Conservation (phyloP, 2,329 filamentous ascomycete genomes). For the Botrytis tulipae region DNA sequence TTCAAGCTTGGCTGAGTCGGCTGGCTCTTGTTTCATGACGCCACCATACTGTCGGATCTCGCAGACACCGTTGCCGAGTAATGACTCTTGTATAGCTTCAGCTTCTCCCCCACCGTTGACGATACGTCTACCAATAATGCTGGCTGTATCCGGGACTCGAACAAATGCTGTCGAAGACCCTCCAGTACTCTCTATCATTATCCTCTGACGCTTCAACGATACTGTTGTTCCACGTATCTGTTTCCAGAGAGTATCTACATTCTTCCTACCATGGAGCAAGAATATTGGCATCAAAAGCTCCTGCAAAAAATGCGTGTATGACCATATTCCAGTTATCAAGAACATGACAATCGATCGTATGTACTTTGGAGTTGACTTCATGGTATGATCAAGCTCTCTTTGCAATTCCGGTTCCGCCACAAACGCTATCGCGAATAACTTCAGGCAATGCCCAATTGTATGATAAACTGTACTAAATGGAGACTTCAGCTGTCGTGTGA, state of each 20-base stretch:
- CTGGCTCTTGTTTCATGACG: constrained; percentile 44
- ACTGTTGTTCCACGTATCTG: constrained; percentile 15
- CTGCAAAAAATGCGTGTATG: constrained; percentile 21
- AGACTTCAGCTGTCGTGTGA: constrained; percentile 22
- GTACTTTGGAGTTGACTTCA: constrained; percentile 8
- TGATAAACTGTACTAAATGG: constrained; percentile 39
- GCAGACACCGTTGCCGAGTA: constrained; percentile 11
- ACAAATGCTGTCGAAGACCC: constrained; percentile 50
- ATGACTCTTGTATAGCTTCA: constrained; percentile 9
- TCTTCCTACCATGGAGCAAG: constrained; percentile 38
- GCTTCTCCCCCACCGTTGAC: background rate
- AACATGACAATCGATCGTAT: constrained; percentile 41
- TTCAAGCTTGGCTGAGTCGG: constrained; percentile 42
- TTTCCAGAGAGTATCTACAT: constrained; percentile 13
- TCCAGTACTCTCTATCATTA: constrained; percentile 48
- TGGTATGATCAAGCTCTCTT: constrained; percentile 42
- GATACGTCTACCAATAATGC: background rate
- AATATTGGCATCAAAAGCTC: constrained; percentile 23
- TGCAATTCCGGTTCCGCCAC: constrained; percentile 48
- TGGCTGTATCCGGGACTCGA: constrained; percentile 23
- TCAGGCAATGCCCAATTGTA: constrained; percentile 38
- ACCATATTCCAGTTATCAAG: constrained; percentile 30
- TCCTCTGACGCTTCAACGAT: constrained; percentile 35
- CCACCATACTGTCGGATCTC: constrained; percentile 17
- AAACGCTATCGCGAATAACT: constrained; percentile 45